Evolutionary conservation across 116 monocot genomes (phyloP), one percentile per base, ranked within the genome.

Genomic region (Iris pallida): DNA sequence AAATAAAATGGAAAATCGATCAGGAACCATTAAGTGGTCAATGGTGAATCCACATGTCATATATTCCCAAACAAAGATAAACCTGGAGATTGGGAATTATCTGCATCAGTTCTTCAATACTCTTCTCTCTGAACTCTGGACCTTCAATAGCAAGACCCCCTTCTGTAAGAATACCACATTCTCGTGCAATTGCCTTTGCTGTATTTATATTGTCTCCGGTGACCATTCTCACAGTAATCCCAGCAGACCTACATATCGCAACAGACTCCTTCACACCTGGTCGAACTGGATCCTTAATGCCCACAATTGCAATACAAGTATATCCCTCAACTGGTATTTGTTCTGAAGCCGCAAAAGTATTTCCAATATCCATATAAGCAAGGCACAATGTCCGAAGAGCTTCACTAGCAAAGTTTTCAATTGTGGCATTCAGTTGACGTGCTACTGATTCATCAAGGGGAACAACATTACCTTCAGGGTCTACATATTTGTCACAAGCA

Each of bases 241-340:
- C 91, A 62, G 91, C 91, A 20, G 87, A 76, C 65, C 79, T 79
- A 48, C 91, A 91, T n/a, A 82, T 75, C 45, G 79, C 82, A 55
- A 91, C 91, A 13, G 91, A 84, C 54, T 91, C 82, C 59, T 78
- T 91, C 40, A 87, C 91, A 48, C 91, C 91, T 12, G 84, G 80
- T 20, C 91, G 84, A 16, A 91, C 85, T 49, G 91, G 91, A 75
- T 91, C 91, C 75, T 91, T 91, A 40, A 91, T 91, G 53, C 87
- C 91, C 41, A 91, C 74, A 46, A 87, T 82, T 45, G 80, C 84
- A 75, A 91, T 85, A 46, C 84, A 91, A 4, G 87, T 91, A 64
- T 75, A 91, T 41, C 87, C 87, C 46, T 68, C 44, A 57, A 54
- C 2, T 53, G 91, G 85, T 63, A 91, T 87, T 46, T 80, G 66